Conservation (phyloP, 352 stramenopile species). For the Globisporangium barbulae region DNA sequence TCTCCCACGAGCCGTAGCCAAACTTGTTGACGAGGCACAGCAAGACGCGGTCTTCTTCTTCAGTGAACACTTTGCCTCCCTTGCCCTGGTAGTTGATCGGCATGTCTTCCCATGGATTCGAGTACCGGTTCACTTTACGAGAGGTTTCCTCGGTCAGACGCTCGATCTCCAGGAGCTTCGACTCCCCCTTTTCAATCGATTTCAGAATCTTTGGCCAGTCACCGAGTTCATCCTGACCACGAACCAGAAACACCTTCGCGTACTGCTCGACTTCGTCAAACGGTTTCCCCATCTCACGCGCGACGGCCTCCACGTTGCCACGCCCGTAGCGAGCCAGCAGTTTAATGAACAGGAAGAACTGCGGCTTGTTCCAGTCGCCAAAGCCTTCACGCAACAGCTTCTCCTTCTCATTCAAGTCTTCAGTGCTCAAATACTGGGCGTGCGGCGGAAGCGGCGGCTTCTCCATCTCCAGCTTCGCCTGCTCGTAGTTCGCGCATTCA, state of each 20-base stretch:
- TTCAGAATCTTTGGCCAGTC: slow-evolving; percentile 86
- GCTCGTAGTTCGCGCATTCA: slow-evolving; percentile 75
- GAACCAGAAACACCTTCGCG: slow-evolving; percentile 58
- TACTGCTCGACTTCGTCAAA: slow-evolving; percentile 75
- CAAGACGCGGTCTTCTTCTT: slow-evolving; percentile 98
- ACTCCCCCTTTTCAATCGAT: slow-evolving; percentile 87
- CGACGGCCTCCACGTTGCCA: slow-evolving; percentile 69
- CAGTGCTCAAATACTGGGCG: slow-evolving; percentile 76
- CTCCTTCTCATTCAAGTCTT: slow-evolving; percentile 91
- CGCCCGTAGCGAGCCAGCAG: slow-evolving; percentile 76
- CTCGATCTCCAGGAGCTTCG: slow-evolving; percentile 84
- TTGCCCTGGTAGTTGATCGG: slow-evolving; percentile 90
- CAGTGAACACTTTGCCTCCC: slow-evolving; percentile 91
- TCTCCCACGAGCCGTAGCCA: slow-evolving; percentile 96
- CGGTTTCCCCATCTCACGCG: slow-evolving; percentile 81
- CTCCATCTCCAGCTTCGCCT: slow-evolving; percentile 70
- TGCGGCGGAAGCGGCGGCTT: slow-evolving; percentile 72
- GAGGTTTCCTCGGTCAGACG: slow-evolving; percentile 74
- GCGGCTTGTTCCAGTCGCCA: slow-evolving; percentile 85
- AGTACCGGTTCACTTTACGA: slow-evolving; percentile 71
- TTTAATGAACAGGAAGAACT: slow-evolving; percentile 87
- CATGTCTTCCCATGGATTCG: slow-evolving; percentile 86
- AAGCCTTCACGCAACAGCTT: slow-evolving; percentile 84
- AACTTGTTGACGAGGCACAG: slow-evolving; percentile 97
- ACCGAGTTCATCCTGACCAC: slow-evolving; percentile 66